Evolutionary conservation across 441 rosid genomes (phyloP), one percentile per base, ranked within the genome.

Genomic region (Lepidium campestre): DNA sequence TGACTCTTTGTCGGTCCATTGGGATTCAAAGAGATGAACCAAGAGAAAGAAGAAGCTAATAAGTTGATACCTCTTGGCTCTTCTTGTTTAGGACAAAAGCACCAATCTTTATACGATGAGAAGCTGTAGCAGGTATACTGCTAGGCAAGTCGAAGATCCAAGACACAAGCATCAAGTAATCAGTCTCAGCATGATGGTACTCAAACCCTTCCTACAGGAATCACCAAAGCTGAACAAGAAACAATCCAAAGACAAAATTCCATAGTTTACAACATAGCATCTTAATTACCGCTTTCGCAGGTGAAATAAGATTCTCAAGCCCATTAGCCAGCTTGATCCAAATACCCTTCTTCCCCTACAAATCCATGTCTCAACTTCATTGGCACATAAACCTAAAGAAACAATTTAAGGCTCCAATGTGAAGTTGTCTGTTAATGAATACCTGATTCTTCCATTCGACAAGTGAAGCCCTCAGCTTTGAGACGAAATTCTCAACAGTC

Each of bases 161-260:
- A 22, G 67, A 40, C 2, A 85, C 97, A 31, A 92, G 83, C 98
- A 92, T 92, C 64, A 92, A 35, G 75, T 88, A 85, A 27, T 83
- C 83, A 42, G 89, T 71, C 73, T 92, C 98, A 0, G 96, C 97
- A 35, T 92, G 93, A 67, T 92, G 98, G 62, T 81, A 92, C 67
- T 77, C 69, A 76, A 92, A 92, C 58, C 97, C 97, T 76, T 84
- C 84, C 98, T 90, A 81, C 7, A 58, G 68, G 4, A 72, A 40
- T 27, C 64, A 56, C 22, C 23, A 25, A n/a, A n/a, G n/a, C n/a
- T n/a, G n/a, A n/a, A n/a, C n/a, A n/a, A n/a, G n/a, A n/a, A n/a
- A n/a, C n/a, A n/a, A n/a, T n/a, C n/a, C n/a, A n/a, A n/a, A n/a
- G n/a, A n/a, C n/a, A n/a, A n/a, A n/a, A n/a, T n/a, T n/a, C n/a